Conservation (phyloP, 2,329 filamentous ascomycete genomes). For the Hirsutella rhossiliensis region DNA sequence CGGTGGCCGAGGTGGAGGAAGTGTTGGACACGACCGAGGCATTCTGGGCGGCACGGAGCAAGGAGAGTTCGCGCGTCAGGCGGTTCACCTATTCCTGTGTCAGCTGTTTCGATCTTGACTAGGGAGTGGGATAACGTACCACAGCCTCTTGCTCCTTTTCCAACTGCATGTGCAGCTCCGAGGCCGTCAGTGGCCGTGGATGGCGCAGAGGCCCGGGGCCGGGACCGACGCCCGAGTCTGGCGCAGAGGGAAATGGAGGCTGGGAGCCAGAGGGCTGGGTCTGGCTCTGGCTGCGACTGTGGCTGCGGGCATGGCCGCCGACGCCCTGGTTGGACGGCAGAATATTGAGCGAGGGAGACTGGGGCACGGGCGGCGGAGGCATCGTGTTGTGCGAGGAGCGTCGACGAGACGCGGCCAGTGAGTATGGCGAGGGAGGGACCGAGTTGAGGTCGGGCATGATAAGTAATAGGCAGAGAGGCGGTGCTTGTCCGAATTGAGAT, state of each 20-base stretch:
- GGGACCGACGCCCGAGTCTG: conserved; percentile 32
- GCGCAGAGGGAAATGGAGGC: conserved; percentile 5
- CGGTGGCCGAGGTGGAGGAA: conserved; percentile 47
- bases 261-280: conserved; percentile 10
- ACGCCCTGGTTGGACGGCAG: conserved; percentile 43
- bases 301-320: conserved; percentile 22
- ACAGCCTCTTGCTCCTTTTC: conserved; percentile 95
- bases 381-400: conserved; percentile 31
- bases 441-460: conserved; percentile 45
- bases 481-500: too few relatives aligned
- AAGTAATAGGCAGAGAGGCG: too few relatives aligned
- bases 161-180: conserved; percentile 77
- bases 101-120: too few relatives aligned
- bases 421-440: conserved; percentile 37
- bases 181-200: conserved; percentile 74
- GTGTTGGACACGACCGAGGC: conserved; percentile 53
- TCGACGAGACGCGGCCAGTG: conserved; percentile 28
- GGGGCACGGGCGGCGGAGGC: conserved; percentile 23
- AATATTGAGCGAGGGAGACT: conserved; percentile 38
- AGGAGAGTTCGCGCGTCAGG: conserved; percentile 74
- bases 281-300: conserved; percentile 5
- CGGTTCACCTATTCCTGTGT: conserved; percentile 64
- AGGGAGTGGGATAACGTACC: conserved; percentile 42
- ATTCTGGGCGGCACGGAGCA: conserved; percentile 63
- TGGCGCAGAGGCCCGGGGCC: conserved; percentile 70